Evolutionary conservation across 441 rosid species (phyloP).

Genomic region (Populus tomentosa): DNA sequence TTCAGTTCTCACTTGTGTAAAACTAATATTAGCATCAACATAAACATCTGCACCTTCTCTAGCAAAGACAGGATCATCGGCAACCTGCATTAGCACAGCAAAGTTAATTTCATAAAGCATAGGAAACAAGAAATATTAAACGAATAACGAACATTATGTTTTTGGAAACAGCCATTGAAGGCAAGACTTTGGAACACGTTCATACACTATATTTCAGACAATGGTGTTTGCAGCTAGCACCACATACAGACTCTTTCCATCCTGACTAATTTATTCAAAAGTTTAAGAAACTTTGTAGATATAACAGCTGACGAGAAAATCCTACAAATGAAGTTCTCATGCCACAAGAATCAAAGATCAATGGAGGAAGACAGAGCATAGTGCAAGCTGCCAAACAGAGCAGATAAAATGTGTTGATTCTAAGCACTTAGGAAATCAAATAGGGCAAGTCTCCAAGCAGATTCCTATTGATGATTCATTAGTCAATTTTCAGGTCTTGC

Average conservation of each 20-base stretch:
- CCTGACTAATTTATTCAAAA: neutral
- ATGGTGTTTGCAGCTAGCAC: neutral
- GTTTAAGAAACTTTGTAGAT: neutral
- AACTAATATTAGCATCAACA: conserved; percentile 78
- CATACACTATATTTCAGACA: neutral
- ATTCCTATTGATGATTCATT: neutral
- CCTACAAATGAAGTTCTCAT: neutral
- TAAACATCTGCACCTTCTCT: conserved; percentile 90
- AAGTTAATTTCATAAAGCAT: conserved; percentile 8
- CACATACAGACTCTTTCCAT: neutral
- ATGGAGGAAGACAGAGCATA: neutral
- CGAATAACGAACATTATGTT: neutral
- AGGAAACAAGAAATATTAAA: neutral
- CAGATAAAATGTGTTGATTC: neutral
- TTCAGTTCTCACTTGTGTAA: conserved; percentile 68
- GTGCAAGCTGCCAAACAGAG: neutral
- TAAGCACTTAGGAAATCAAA: neutral
- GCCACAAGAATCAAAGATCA: neutral
- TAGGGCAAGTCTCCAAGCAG: neutral
- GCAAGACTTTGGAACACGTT: no score
- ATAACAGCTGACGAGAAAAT: neutral
- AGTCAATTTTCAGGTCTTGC: neutral
- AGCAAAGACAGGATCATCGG: conserved; percentile 66
- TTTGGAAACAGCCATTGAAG: neutral
- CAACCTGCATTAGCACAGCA: conserved; percentile 47